Percentiles rank a stretch among this genome's conserved stretches.
Evolutionary conservation across 1,284 basidiomycete species (phyloP).

Genomic region (Leccinum solheimii): DNA sequence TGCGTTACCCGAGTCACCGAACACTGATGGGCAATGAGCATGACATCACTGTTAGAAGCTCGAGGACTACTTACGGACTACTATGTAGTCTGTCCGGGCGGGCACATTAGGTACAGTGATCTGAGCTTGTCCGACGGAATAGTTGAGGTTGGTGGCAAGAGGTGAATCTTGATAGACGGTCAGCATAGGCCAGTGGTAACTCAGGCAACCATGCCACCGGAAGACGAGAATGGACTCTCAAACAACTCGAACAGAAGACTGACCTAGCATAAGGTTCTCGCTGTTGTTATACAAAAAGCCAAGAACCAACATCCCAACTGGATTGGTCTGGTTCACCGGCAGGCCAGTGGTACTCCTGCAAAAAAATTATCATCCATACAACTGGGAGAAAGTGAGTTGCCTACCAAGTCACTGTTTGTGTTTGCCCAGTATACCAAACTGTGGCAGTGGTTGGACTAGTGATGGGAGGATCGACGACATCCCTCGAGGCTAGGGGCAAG

Average conservation of each 20-base stretch:
- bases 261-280: conserved; percentile 56
- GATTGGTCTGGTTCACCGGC: conserved; percentile 51
- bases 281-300: conserved; percentile 49
- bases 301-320: conserved; percentile 52
- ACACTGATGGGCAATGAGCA: conserved; percentile 25
- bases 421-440: conserved; percentile 55
- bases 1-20: conserved; percentile 46
- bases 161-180: conserved; percentile 44
- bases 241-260: conserved; percentile 25
- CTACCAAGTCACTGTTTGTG: conserved; percentile 59
- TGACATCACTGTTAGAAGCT: not conserved
- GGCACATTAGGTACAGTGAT: conserved; percentile 59
- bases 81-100: conserved; percentile 43
- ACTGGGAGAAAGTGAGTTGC: conserved; percentile 14
- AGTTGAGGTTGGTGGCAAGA: conserved; percentile 55
- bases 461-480: conserved; percentile 57
- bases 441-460: conserved; percentile 51
- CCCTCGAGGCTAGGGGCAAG: conserved; percentile 45
- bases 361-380: not conserved
- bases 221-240: not conserved
- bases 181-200: conserved; percentile 1
- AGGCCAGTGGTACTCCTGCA: conserved; percentile 52
- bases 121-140: conserved; percentile 49
- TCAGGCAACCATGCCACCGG: not conserved
- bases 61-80: conserved; percentile 42